phyloP scores from a whole-genome alignment of 2,329 filamentous ascomycete species.

The Aulographum hederae region DNA sequence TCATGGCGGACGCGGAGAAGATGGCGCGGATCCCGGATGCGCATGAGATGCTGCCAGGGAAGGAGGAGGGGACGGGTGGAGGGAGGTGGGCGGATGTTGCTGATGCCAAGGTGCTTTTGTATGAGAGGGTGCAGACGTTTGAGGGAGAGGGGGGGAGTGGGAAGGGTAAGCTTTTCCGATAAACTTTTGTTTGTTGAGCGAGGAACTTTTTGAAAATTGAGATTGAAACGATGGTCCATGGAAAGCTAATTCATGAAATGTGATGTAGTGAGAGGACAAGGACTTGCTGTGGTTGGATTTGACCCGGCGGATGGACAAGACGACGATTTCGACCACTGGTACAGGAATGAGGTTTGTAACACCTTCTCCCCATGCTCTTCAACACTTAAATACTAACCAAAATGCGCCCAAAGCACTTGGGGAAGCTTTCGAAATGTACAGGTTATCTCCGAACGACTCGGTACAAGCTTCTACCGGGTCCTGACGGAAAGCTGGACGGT shows the following conservation, averaged over 20 bases:
- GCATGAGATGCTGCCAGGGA: conserved; percentile 2
- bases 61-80: background rate
- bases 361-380: background rate
- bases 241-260: background rate
- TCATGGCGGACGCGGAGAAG: conserved; percentile 2
- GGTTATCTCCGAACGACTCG: conserved; percentile 9
- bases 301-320: conserved; percentile 9
- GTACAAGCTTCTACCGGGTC: conserved; percentile 6
- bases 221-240: conserved; percentile 1
- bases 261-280: conserved; percentile 2
- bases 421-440: conserved; percentile 8
- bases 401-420: conserved; percentile 5
- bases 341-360: conserved; percentile 8
- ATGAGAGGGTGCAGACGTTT: conserved; percentile 3
- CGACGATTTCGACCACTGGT: conserved; percentile 12
- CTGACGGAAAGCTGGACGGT: conserved; percentile 3
- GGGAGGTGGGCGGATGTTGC: conserved; percentile 4
- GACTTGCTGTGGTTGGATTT: conserved; percentile 6
- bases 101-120: conserved; percentile 2
- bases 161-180: no score
- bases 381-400: background rate
- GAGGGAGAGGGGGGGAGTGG: conserved; percentile 3
- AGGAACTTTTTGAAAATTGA: conserved; percentile 1
- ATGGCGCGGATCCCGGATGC: conserved; percentile 2
- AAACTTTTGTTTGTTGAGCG: no score